Evolutionary conservation across 2,329 filamentous ascomycete species (phyloP).

Genomic region (Diaporthe helianthi): DNA sequence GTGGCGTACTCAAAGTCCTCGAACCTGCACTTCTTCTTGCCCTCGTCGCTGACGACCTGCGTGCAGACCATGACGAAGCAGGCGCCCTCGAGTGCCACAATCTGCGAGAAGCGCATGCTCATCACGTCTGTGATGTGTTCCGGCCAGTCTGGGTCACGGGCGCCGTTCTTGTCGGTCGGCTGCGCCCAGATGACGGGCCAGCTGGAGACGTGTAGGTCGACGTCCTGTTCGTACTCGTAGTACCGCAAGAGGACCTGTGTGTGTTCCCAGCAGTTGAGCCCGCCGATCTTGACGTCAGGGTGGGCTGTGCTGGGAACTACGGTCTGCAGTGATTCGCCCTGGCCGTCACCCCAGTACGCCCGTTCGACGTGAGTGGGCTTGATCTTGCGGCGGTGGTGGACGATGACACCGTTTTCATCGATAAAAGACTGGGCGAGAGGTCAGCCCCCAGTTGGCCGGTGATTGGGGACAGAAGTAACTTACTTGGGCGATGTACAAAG

Average conservation of each 20-base stretch:
- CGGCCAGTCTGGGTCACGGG: constrained; percentile 32
- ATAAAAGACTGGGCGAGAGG: constrained; percentile 1
- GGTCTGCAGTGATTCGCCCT: constrained; percentile 61
- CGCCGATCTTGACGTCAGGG: constrained; percentile 57
- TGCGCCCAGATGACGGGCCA: constrained; percentile 39
- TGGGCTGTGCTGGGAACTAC: constrained; percentile 52
- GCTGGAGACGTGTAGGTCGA: constrained; percentile 40
- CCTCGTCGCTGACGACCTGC: constrained; percentile 39
- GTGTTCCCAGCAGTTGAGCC: constrained; percentile 65
- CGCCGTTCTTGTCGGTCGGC: constrained; percentile 31
- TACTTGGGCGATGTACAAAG: constrained; percentile 53
- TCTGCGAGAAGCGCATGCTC: constrained; percentile 36
- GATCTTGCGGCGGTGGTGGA: constrained; percentile 57
- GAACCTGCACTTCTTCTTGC: constrained; percentile 11
- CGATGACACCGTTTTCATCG: constrained; percentile 47
- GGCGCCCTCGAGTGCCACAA: constrained; percentile 39
- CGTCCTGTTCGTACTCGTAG: constrained; percentile 39
- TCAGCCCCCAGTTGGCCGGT: neutral
- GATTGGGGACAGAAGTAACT: neutral
- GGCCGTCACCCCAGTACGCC: constrained; percentile 60
- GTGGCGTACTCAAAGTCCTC: neutral
- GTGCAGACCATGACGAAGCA: constrained; percentile 39
- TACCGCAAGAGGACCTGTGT: constrained; percentile 56
- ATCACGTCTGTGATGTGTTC: constrained; percentile 37
- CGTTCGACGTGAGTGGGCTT: constrained; percentile 59